These are phyloP conservation scores for Fusarium sp. DNA, from an alignment of 2,329 filamentous ascomycete genomes.

Conservation along the genomic window DNA sequence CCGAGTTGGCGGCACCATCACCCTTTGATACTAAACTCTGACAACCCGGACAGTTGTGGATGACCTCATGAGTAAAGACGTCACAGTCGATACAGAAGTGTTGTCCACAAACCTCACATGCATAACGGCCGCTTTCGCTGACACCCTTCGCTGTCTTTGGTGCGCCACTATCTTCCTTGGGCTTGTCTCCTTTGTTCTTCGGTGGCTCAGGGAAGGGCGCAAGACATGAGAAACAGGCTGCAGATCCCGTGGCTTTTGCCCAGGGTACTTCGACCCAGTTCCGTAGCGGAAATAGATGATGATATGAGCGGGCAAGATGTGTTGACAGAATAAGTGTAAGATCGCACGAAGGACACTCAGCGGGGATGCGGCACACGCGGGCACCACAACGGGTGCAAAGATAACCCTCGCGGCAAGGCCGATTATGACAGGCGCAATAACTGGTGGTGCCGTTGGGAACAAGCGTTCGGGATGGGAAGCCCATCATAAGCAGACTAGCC, in stretches of 20 bases:
- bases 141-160: constrained; percentile 66
- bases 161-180: constrained; percentile 36
- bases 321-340: constrained; percentile 95
- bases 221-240: constrained; percentile 83
- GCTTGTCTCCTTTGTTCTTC: constrained; percentile 38
- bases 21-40: constrained; percentile 59
- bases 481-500: constrained; percentile 90
- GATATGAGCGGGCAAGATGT: constrained; percentile 90
- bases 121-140: constrained; percentile 88
- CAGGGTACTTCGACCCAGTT: constrained; percentile 94
- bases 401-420: constrained; percentile 85
- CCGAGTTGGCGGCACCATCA: constrained; percentile 28
- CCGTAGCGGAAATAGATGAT: constrained; percentile 88
- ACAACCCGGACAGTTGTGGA: constrained; percentile 97
- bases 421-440: constrained; percentile 91
- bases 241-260: constrained; percentile 71
- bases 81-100: constrained; percentile 99
- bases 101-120: constrained; percentile 84
- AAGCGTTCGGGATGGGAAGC: constrained; percentile 88
- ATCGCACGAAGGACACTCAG: constrained; percentile 90
- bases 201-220: constrained; percentile 71
- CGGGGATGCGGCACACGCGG: constrained; percentile 90
- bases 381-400: constrained; percentile 87
- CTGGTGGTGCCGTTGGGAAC: constrained; percentile 73
- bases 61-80: constrained; percentile 90